Conservation (phyloP, 441 rosid species). For the Breynia disticha region DNA sequence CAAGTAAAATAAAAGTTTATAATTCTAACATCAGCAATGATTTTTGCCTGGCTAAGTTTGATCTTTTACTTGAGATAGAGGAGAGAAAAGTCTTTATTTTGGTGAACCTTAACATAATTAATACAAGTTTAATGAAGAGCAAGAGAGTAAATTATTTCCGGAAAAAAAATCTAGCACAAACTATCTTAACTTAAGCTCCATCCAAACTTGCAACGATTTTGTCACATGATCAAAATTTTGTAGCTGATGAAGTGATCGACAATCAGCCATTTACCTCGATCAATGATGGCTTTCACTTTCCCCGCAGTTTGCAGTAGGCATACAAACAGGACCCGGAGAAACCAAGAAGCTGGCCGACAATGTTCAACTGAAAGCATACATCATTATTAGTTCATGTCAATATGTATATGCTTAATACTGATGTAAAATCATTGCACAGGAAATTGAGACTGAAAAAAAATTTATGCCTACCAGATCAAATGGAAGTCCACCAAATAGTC, state of each 20-base stretch:
- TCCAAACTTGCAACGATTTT: neutral
- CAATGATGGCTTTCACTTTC: conserved; percentile 21
- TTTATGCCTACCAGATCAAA: conserved; percentile 61
- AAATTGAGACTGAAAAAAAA: neutral
- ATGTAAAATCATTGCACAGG: neutral
- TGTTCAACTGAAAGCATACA: conserved; percentile 33
- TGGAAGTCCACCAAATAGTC: conserved; percentile 84
- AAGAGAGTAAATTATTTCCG: no score
- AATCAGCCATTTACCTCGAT: conserved; percentile 13
- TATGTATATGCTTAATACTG: neutral
- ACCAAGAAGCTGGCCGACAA: conserved; percentile 49
- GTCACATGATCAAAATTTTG: conserved; percentile 13
- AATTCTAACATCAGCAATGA: no score
- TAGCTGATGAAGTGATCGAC: conserved; percentile 5
- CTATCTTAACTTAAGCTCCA: neutral
- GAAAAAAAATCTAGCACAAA: neutral
- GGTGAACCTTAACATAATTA: no score
- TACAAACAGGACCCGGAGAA: conserved; percentile 52
- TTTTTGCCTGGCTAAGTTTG: no score
- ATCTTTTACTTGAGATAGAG: no score
- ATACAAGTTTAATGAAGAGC: no score
- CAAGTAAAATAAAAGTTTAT: no score
- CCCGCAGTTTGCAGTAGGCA: conserved; percentile 45
- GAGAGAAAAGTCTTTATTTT: no score
- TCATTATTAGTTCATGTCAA: neutral